Base-by-base conservation (phyloP, 2,329 filamentous ascomycete genomes). In the Arthrobotrys megalospora region DNA sequence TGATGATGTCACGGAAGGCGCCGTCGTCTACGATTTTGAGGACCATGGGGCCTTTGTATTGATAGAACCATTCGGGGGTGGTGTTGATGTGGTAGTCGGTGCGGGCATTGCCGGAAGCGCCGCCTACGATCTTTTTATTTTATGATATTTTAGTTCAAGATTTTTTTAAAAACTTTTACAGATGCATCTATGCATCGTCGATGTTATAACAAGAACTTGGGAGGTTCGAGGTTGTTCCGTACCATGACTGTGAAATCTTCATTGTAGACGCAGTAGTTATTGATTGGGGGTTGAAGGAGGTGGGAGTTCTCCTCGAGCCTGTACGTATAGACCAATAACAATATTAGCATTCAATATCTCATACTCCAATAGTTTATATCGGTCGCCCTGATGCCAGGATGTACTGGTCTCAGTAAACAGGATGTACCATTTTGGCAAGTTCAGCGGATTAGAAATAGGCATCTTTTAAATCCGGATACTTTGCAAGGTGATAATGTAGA, bases 31-130 rank as follows among this genome's bases (percentile, higher is more conserved):
- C 92, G 14, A 96, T 92, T 84, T 96, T 97, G 81, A 99, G 91
- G 73, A 96, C 88, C 95, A 98, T 97, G 81, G 91, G 91, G 81
- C 96, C 96, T 82, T 91, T 91, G 88, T 97, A 90, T 85, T 98
- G 95, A 88, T 96, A 98, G 90, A 98, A 99, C 91, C 94, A 98
- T 85, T 98, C 96, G 11, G 96, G 91, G 0, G 95, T 98, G 82
- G 90, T 87, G 88, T 98, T 98, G 89, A 98, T 95, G 88, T 98
- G 96, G 87, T 97, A 99, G 87, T 98, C 96, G 70, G 94, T 97
- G 80, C 96, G 91, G 79, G 93, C 93, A 85, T 98, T 98, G 0
- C 73, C 73, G 38, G 73, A 77, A 82, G 96, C 96, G 11, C 96
- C 96, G 83, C 96, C 96, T 80, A 99, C 94, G 82, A 97, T 94